Evolutionary conservation across 805 yeast genomes (phyloP).

Genomic region (Kregervanrija fluxuum): DNA sequence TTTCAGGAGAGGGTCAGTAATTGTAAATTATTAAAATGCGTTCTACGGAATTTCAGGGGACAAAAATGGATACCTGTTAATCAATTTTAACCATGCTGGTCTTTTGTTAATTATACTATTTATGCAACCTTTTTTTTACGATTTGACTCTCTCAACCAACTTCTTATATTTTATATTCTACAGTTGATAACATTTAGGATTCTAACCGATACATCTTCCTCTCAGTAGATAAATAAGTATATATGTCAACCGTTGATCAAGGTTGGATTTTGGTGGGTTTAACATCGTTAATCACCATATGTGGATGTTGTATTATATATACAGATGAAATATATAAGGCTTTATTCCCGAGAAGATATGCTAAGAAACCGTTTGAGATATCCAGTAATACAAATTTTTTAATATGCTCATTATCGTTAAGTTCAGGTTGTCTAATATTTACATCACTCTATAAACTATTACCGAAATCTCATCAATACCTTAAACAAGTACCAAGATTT

Average conservation of each 20-base stretch:
- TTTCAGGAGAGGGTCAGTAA: too few species aligned
- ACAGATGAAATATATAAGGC: conserved; percentile 46
- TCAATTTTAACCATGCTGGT: too few species aligned
- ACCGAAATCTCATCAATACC: conserved; percentile 56
- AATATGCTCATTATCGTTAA: conserved; percentile 65
- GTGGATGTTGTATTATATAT: conserved; percentile 65
- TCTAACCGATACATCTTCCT: too few species aligned
- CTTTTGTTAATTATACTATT: too few species aligned
- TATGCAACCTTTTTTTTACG: too few species aligned
- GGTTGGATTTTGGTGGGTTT: conserved; percentile 63
- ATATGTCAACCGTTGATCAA: conserved; percentile 26
- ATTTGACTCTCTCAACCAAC: too few species aligned
- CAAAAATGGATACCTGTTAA: too few species aligned
- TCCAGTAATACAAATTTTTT: conserved; percentile 57
- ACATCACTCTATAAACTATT: conserved; percentile 71
- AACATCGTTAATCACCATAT: conserved; percentile 62
- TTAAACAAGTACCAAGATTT: conserved; percentile 26
- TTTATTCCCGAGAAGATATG: conserved; percentile 35
- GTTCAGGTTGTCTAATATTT: conserved; percentile 76
- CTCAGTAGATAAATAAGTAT: too few species aligned
- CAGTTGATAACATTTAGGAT: too few species aligned
- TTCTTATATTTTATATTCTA: too few species aligned
- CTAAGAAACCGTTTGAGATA: conserved; percentile 41
- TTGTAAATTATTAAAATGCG: too few species aligned
- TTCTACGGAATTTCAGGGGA: too few species aligned